A percentile compares a stretch with the other conserved stretches of the same genome.
Evolutionary conservation across 495 filamentous ascomycete species (phyloP).

Genomic region (Glarea lozoyensis): DNA sequence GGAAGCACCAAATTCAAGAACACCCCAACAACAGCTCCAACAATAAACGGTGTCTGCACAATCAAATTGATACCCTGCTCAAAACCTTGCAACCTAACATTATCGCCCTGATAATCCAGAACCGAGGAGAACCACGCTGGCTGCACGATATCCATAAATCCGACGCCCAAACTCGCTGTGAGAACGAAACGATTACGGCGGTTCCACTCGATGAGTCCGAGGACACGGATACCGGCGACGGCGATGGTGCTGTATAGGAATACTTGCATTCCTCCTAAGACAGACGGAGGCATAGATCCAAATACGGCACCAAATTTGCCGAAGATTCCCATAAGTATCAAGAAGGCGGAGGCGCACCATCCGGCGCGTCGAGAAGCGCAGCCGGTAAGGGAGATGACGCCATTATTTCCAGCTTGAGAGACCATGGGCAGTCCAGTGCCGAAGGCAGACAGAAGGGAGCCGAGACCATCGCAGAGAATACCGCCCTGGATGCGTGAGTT

Average conservation of each 20-base stretch:
- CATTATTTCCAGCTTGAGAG: constrained; percentile 32
- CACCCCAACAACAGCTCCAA: constrained; percentile 29
- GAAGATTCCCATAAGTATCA: constrained; percentile 28
- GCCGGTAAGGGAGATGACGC: constrained; percentile 29
- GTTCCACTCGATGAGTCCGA: constrained; percentile 26
- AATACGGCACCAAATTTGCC: constrained; percentile 31
- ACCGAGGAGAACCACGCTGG: constrained; percentile 26
- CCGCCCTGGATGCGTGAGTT: constrained; percentile 29
- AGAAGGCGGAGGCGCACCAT: constrained; percentile 32
- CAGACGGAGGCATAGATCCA: constrained; percentile 25
- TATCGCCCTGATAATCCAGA: constrained; percentile 17
- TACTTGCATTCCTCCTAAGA: constrained; percentile 33
- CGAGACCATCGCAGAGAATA: constrained; percentile 28
- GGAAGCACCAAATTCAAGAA: constrained; percentile 27
- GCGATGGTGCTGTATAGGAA: constrained; percentile 31
- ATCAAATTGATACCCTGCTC: constrained; percentile 28
- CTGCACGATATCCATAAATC: constrained; percentile 29
- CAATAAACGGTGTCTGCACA: constrained; percentile 28
- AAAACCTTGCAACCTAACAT: constrained; percentile 21
- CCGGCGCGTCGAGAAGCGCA: constrained; percentile 36
- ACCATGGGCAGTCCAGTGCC: constrained; percentile 30
- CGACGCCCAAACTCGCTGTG: constrained; percentile 27
- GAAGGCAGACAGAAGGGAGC: constrained; percentile 26
- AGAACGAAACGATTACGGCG: constrained; percentile 30
- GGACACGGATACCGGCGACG: constrained; percentile 28